A percentile compares a stretch with the other conserved stretches of the same genome.
Evolutionary conservation across 257 asterid species (phyloP).

Genomic region (Solanum sejunctum): DNA sequence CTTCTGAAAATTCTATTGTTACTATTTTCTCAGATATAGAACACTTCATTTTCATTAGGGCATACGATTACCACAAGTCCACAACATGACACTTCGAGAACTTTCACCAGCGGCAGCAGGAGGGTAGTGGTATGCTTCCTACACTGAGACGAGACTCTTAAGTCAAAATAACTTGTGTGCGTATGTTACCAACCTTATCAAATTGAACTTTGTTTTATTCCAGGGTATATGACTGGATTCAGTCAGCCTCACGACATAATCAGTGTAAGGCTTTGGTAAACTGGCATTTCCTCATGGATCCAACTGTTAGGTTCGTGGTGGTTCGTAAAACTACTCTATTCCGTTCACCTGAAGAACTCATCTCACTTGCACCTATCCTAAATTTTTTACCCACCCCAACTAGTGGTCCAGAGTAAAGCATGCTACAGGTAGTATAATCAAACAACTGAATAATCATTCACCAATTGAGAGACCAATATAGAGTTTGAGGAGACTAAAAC

Average conservation of each 20-base stretch:
- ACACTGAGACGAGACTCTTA: neutral
- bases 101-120: neutral
- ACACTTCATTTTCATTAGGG: neutral
- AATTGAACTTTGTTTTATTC: neutral
- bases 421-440: neutral
- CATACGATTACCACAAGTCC: neutral
- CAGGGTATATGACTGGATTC: neutral
- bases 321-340: neutral
- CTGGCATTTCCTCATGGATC: neutral
- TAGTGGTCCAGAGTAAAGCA: neutral
- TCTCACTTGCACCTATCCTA: neutral
- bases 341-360: neutral
- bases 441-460: neutral
- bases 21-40: neutral
- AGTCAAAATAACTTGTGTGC: neutral
- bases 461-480: neutral
- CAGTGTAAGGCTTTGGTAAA: neutral
- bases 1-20: neutral
- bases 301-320: neutral
- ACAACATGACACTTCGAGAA: neutral
- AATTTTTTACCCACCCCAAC: neutral
- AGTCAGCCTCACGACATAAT: neutral
- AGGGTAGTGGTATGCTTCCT: neutral
- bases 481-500: neutral
- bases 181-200: neutral